Percentiles rank a stretch among this genome's conserved stretches.
phyloP scores from a whole-genome alignment of 176 grass and related monocot species.

The Ensete ventricosum region DNA sequence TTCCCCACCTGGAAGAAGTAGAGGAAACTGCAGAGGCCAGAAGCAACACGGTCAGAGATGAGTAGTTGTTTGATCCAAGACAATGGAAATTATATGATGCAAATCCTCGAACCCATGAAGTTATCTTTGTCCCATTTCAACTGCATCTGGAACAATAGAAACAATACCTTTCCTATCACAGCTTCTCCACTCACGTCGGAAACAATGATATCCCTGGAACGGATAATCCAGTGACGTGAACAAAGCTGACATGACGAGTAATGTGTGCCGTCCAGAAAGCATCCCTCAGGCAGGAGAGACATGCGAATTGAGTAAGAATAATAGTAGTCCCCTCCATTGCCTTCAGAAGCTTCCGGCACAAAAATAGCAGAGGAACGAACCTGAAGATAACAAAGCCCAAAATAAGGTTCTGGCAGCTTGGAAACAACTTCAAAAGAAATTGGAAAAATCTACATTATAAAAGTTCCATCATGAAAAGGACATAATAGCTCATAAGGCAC shows the following conservation, averaged over 20 bases:
- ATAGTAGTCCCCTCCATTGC: not conserved
- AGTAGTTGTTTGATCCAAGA: not conserved
- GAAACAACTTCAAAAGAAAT: not conserved
- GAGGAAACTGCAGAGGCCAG: constrained; percentile 56
- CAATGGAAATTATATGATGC: not conserved
- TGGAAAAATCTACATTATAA: not conserved
- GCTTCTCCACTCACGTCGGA: constrained; percentile 53
- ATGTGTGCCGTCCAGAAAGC: constrained; percentile 55
- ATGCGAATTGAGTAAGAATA: constrained; percentile 77
- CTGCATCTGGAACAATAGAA: constrained; percentile 1
- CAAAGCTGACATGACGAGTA: constrained; percentile 71
- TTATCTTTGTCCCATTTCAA: not conserved
- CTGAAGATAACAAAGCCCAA: constrained; percentile 21
- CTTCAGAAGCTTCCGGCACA: constrained; percentile 45
- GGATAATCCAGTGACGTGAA: constrained; percentile 71
- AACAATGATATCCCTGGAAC: constrained; percentile 30
- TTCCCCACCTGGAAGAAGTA: constrained; percentile 44
- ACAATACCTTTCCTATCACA: constrained; percentile 70
- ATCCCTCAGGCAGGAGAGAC: constrained; percentile 75
- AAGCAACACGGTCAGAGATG: not conserved
- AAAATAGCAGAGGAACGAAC: constrained; percentile 79
- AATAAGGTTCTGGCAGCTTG: not conserved
- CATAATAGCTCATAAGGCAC: not conserved
- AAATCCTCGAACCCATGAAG: not conserved
- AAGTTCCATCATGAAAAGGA: not conserved